phyloP scores from a whole-genome alignment of 148 eudicot genomes.

The Rhododendron ferrugineum region DNA sequence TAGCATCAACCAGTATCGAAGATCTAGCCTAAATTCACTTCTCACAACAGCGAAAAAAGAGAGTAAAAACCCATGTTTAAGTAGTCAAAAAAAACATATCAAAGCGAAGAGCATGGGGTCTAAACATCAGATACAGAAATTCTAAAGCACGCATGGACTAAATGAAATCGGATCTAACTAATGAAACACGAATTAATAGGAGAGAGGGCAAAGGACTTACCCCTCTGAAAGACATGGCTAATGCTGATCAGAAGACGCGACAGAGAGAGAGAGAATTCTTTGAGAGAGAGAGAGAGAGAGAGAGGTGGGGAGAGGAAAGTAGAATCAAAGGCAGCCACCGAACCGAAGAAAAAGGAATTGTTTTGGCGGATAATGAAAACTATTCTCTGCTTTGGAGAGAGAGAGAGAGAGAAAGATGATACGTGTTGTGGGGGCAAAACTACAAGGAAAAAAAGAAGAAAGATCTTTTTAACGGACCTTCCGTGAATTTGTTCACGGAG shows the following conservation, averaged over 20 bases:
- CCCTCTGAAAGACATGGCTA: slow-evolving; percentile 56
- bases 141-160: background rate
- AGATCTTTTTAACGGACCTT: no score
- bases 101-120: background rate
- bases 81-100: background rate
- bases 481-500: no score
- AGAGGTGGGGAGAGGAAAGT: slow-evolving; percentile 7
- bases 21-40: background rate
- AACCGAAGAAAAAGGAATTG: slow-evolving; percentile 1
- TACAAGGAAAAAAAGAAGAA: no score
- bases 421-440: no score
- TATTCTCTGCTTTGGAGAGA: background rate
- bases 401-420: no score
- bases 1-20: background rate
- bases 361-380: background rate
- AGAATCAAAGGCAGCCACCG: background rate
- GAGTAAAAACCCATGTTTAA: background rate
- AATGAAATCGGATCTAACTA: background rate
- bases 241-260: slow-evolving; percentile 19
- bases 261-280: slow-evolving; percentile 3
- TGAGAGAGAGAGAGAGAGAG: background rate
- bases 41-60: background rate
- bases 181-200: background rate
- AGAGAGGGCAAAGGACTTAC: slow-evolving; percentile 11
- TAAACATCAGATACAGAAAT: background rate